Base-by-base conservation (phyloP, 2,329 filamentous ascomycete species). In the Pyricularia grisea region DNA sequence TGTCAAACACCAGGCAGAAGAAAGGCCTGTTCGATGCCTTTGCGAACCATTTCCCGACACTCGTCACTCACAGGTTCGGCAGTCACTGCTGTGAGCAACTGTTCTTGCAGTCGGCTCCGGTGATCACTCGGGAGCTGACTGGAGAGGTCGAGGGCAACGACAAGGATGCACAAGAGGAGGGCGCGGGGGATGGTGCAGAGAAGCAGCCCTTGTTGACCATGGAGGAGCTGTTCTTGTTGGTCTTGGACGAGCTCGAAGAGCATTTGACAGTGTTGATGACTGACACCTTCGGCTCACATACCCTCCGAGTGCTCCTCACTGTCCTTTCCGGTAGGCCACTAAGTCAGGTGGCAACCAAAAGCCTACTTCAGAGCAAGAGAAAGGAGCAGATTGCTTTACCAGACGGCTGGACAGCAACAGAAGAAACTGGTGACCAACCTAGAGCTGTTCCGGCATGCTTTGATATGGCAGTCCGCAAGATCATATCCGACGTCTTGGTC, bases 61-160 rank as follows among this genome's bases (percentile, higher is more conserved):
- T 99, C 31, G 89, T 97, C 67, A 94, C 96, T 77, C 95, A 99
- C 80, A 91, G 95, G 23, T 99, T 99, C 75, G 95, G 95, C 5
- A 97, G 94, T 71, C 95, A 99, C 81, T 98, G 94, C 80, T 97
- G 94, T 77, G 95, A 99, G 81, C 92, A 92, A 30, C 85, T 99
- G 36, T 98, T 99, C 78, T 83, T 94, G 66, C 88, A 92, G 72
- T 91, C 92, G 1, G 94, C 94, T 0, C 90, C 92, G 0, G 81
- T 91, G 12, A 91, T 97, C 55, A 91, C 90, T 17, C 83, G 90
- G 71, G 94, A 97, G 78, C 79, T 92, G 78, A 84, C 77, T 72
- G 85, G 76, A 64, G 77, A 76, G 3, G 78, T 78, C 27, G 81
- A 82, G 25, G 82, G 83, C 11, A 81, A 82, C 23, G 82, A 83